Percentiles rank a stretch among this genome's conserved stretches.
These are phyloP conservation scores for Salix caprea DNA, from an alignment of 345 rosid genomes.

Conservation along the genomic window DNA sequence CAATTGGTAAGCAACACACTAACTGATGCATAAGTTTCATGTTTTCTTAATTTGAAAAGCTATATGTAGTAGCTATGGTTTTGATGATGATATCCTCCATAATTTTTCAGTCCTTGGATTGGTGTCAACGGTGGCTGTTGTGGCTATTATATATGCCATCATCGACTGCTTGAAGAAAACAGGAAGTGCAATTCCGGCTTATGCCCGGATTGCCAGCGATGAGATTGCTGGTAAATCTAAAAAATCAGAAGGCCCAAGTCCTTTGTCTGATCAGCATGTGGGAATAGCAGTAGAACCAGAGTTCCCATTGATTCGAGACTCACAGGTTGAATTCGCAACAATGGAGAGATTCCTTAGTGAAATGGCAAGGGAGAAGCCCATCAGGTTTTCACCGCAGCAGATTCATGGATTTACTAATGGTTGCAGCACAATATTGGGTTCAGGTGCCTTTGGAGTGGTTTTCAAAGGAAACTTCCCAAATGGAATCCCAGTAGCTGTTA, in stretches of 20 bases:
- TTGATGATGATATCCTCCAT: background rate
- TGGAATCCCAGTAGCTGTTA: slow-evolving; percentile 21
- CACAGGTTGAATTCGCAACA: slow-evolving; percentile 10
- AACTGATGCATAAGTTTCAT: background rate
- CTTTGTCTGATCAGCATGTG: background rate
- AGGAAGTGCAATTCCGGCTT: slow-evolving; percentile 18
- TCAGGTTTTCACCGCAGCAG: slow-evolving; percentile 26
- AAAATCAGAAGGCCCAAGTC: background rate
- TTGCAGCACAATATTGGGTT: slow-evolving; percentile 21
- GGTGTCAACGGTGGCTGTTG: slow-evolving; percentile 8
- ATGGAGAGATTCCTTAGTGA: slow-evolving; percentile 21
- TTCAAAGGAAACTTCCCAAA: slow-evolving; percentile 19
- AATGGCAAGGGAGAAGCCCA: slow-evolving; percentile 21
- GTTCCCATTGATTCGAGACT: background rate
- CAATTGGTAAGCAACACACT: background rate
- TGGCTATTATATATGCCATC: slow-evolving; percentile 13
- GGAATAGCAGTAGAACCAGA: background rate
- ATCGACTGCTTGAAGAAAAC: slow-evolving; percentile 25
- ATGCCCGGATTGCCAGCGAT: slow-evolving; percentile 7
- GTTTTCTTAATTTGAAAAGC: background rate
- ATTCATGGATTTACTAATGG: slow-evolving; percentile 9
- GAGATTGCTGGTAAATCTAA: background rate
- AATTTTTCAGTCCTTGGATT: slow-evolving; percentile 8
- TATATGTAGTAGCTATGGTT: too few species aligned
- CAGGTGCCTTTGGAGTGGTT: slow-evolving; percentile 30